Conservation (phyloP, 306 rosid genomes). For the Casuarina cunninghamiana region DNA sequence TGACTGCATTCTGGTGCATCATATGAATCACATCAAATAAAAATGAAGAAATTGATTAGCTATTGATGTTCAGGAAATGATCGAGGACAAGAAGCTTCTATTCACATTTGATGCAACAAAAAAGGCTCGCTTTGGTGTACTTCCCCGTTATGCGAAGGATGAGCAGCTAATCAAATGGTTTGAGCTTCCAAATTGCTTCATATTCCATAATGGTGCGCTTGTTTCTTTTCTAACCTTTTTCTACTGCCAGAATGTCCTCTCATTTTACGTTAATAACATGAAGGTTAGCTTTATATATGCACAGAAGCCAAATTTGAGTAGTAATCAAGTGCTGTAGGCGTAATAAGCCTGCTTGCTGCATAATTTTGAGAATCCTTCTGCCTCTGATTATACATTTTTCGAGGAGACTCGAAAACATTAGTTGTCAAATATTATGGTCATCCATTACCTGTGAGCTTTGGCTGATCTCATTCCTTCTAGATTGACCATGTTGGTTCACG, state of each 20-base stretch:
- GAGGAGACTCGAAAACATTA: neutral
- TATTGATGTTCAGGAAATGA: constrained; percentile 80
- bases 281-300: neutral
- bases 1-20: neutral
- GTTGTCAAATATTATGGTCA: neutral
- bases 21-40: constrained; percentile 10
- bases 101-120: constrained; percentile 78
- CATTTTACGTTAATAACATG: neutral
- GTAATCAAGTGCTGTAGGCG: constrained; percentile 1
- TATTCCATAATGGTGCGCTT: constrained; percentile 81
- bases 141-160: constrained; percentile 89
- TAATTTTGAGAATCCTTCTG: constrained; percentile 6
- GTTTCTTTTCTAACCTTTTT: neutral
- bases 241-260: neutral
- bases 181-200: constrained; percentile 97
- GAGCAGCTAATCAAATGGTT: constrained; percentile 85
- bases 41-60: constrained; percentile 18
- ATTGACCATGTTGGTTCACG: neutral
- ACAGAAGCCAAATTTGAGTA: neutral
- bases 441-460: neutral
- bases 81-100: constrained; percentile 72
- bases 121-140: constrained; percentile 90
- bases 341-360: neutral
- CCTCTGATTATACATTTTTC: constrained; percentile 7
- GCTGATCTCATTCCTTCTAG: neutral